These are phyloP conservation scores for Chytriomyces hyalinus DNA, from an alignment of 192 early-diverging fungal genomes.

Conservation along the genomic window DNA sequence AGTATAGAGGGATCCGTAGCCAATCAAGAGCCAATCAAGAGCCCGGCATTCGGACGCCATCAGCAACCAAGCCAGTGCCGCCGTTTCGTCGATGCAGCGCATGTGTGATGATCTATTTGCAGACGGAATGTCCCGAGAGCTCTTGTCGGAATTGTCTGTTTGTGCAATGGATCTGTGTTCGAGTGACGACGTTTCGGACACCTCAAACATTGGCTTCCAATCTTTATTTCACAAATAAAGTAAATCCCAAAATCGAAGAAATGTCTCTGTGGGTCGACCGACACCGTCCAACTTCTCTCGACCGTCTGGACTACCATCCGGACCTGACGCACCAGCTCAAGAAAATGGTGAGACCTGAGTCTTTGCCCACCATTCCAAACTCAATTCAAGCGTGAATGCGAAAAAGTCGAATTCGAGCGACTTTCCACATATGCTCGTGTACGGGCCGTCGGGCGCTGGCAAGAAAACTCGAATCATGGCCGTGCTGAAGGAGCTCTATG, in stretches of 20 bases:
- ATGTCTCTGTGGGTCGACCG: slow-evolving; percentile 89
- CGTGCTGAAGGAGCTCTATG: slow-evolving; percentile 86
- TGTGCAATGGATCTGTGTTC: no score
- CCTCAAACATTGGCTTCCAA: no score
- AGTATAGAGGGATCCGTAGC: neutral
- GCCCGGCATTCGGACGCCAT: no score
- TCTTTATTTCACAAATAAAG: no score
- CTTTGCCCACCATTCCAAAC: neutral
- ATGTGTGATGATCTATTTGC: no score
- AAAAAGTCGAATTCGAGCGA: slow-evolving; percentile 68
- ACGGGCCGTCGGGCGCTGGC: slow-evolving; percentile 94
- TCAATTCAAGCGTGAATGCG: neutral
- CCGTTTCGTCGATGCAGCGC: no score
- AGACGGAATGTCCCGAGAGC: no score
- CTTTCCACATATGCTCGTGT: slow-evolving; percentile 93
- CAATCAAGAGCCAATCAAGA: neutral
- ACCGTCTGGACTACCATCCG: slow-evolving; percentile 82
- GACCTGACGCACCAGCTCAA: slow-evolving; percentile 75
- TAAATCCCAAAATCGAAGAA: neutral
- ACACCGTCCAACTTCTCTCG: slow-evolving; percentile 82
- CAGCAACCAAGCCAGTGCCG: no score
- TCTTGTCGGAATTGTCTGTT: no score
- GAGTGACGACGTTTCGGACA: no score
- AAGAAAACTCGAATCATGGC: slow-evolving; percentile 95
- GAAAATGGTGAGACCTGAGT: slow-evolving; percentile 63